Evolutionary conservation across 2,329 filamentous ascomycete genomes (phyloP).

Genomic region (Mollisia scopiformis): DNA sequence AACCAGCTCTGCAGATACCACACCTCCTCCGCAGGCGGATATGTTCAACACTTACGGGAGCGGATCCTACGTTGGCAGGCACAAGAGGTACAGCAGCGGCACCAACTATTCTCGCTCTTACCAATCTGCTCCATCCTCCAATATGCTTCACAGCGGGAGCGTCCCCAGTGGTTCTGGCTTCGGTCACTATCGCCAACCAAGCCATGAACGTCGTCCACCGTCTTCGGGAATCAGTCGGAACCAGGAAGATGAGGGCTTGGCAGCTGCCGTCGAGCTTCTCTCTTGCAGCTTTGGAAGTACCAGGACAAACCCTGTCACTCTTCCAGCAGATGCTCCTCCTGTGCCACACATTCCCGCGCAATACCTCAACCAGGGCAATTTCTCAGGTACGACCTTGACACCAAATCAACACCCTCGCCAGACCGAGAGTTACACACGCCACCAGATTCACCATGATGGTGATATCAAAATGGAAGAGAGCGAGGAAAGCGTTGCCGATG

Average conservation of each 20-base stretch:
- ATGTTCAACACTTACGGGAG: constrained; percentile 54
- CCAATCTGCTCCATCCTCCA: constrained; percentile 66
- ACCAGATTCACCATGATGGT: constrained; percentile 55
- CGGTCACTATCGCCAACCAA: constrained; percentile 65
- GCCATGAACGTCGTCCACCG: constrained; percentile 74
- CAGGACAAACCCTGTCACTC: constrained; percentile 65
- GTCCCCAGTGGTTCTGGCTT: constrained; percentile 52
- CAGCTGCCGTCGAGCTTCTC: constrained; percentile 85
- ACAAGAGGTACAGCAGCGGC: constrained; percentile 63
- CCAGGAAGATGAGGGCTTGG: constrained; percentile 83
- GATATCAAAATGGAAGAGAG: constrained; percentile 73
- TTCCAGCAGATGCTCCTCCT: constrained; percentile 77
- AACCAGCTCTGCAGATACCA: constrained; percentile 88
- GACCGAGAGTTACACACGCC: constrained; percentile 66
- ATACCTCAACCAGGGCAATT: constrained; percentile 65
- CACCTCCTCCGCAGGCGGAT: constrained; percentile 75
- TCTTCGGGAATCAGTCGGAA: constrained; percentile 79
- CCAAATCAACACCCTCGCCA: constrained; percentile 60
- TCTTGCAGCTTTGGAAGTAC: constrained; percentile 79
- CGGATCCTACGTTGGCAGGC: constrained; percentile 40
- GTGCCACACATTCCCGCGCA: constrained; percentile 85
- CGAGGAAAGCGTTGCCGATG: constrained; percentile 64
- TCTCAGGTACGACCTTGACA: constrained; percentile 62
- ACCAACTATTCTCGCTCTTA: constrained; percentile 75
- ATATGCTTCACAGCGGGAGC: constrained; percentile 55